These are phyloP conservation scores for Hippophae gyantsensis DNA, from an alignment of 306 rosid genomes.

Conservation along the genomic window DNA sequence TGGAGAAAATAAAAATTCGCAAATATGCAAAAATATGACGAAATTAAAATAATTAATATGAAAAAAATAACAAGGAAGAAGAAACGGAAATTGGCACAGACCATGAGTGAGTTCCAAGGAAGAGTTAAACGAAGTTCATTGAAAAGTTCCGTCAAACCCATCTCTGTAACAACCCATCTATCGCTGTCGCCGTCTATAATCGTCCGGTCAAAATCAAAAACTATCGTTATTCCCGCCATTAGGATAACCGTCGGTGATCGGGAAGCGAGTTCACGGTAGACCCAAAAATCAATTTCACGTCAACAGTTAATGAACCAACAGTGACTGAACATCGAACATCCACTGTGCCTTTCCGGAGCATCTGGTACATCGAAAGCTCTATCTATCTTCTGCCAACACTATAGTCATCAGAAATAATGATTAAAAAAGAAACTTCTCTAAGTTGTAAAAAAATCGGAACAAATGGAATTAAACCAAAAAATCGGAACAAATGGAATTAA, in stretches of 20 bases:
- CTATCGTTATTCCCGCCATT: conserved; percentile 39
- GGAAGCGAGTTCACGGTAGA: neutral
- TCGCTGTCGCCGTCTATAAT: conserved; percentile 82
- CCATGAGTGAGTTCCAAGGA: conserved; percentile 82
- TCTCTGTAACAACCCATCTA: conserved; percentile 44
- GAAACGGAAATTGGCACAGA: neutral
- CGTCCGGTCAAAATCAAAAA: conserved; percentile 72
- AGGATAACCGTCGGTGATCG: conserved; percentile 6
- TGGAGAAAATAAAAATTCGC: neutral
- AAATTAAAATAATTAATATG: neutral
- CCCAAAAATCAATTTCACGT: no score
- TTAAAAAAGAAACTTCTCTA: no score
- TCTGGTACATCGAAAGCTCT: no score
- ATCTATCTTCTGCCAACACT: no score
- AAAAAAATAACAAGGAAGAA: neutral
- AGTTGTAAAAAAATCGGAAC: no score
- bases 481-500: no score
- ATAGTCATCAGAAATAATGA: no score
- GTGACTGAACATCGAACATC: no score
- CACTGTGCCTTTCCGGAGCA: no score
- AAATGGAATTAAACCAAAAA: no score
- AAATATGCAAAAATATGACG: neutral
- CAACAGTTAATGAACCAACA: no score
- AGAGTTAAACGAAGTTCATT: conserved; percentile 40
- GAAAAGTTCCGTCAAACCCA: conserved; percentile 55